A percentile compares a stretch with the other conserved stretches of the same genome.
Evolutionary conservation across 805 yeast species (phyloP).

Genomic region (Candida ascalaphidarum): DNA sequence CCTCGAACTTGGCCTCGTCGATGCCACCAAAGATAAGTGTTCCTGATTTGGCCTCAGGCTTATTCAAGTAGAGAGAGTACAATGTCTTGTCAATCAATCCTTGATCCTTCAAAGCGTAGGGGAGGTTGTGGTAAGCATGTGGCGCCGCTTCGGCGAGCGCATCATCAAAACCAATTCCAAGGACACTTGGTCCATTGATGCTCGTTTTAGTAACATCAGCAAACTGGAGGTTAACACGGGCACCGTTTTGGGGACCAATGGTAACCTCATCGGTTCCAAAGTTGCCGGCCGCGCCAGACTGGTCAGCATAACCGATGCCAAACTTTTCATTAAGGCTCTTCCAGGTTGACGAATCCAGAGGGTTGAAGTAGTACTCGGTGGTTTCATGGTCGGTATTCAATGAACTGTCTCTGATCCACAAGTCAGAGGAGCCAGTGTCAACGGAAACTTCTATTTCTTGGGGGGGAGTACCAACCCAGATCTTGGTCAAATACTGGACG

Average conservation of each 20-base stretch:
- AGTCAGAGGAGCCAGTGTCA: slow-evolving; percentile 75
- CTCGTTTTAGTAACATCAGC: slow-evolving; percentile 1
- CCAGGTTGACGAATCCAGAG: too few species aligned
- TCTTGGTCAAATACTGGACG: slow-evolving; percentile 1
- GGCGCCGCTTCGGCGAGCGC: neutral
- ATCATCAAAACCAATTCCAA: slow-evolving; percentile 1
- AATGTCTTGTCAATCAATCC: slow-evolving; percentile 4
- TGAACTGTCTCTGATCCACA: slow-evolving; percentile 40
- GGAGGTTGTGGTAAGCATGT: slow-evolving; percentile 9
- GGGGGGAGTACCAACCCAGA: slow-evolving; percentile 44
- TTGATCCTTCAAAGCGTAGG: slow-evolving; percentile 4
- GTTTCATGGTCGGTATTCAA: slow-evolving; percentile 1
- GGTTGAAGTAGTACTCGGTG: neutral
- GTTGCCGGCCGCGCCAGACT: neutral
- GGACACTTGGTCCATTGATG: neutral
- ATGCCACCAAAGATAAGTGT: slow-evolving; percentile 20
- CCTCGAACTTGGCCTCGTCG: slow-evolving; percentile 15
- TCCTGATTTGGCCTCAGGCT: slow-evolving; percentile 11
- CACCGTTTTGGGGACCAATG: neutral
- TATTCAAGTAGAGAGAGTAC: slow-evolving; percentile 11
- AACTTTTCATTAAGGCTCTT: too few species aligned
- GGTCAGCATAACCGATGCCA: too few species aligned
- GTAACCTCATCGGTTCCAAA: slow-evolving; percentile 1
- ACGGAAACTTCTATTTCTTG: slow-evolving; percentile 49
- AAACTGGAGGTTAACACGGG: slow-evolving; percentile 1